phyloP scores from a whole-genome alignment of 805 yeast genomes.

The Cyberlindnera maclurae region DNA sequence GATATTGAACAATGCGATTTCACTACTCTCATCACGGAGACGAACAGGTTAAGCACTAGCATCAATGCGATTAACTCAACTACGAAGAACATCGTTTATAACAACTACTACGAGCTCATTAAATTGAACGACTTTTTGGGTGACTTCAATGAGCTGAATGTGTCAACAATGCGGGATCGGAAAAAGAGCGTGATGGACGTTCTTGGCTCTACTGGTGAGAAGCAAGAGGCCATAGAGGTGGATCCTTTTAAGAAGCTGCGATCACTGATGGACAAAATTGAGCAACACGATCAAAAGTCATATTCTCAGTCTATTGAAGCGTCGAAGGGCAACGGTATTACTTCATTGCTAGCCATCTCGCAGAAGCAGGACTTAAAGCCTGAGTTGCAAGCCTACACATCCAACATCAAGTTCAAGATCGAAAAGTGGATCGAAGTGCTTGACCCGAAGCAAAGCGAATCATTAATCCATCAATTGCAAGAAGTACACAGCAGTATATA shows the following conservation, averaged over 20 bases:
- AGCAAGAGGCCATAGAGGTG: background rate
- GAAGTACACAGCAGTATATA: slow-evolving; percentile 8
- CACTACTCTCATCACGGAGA: slow-evolving; percentile 27
- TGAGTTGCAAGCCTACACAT: slow-evolving; percentile 5
- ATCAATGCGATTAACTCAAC: slow-evolving; percentile 49
- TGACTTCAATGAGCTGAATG: slow-evolving; percentile 25
- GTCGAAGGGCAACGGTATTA: slow-evolving; percentile 1
- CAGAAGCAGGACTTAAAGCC: background rate
- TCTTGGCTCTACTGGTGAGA: slow-evolving; percentile 3
- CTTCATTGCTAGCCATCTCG: slow-evolving; percentile 1
- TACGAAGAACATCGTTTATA: slow-evolving; percentile 65
- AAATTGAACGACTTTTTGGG: slow-evolving; percentile 53
- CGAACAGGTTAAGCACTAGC: slow-evolving; percentile 36
- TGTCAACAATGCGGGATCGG: slow-evolving; percentile 1
- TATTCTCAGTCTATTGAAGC: background rate
- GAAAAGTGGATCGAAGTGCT: slow-evolving; percentile 8
- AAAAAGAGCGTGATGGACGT: slow-evolving; percentile 12
- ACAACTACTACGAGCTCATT: slow-evolving; percentile 67
- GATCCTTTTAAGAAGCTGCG: slow-evolving; percentile 9
- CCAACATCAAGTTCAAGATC: slow-evolving; percentile 2
- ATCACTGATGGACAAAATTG: slow-evolving; percentile 19
- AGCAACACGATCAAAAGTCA: slow-evolving; percentile 8
- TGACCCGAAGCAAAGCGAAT: background rate
- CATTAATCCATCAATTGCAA: slow-evolving; percentile 10
- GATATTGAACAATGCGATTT: slow-evolving; percentile 25